Conservation (phyloP, 768 basidiomycete species). For the Boletellus emodensis region DNA sequence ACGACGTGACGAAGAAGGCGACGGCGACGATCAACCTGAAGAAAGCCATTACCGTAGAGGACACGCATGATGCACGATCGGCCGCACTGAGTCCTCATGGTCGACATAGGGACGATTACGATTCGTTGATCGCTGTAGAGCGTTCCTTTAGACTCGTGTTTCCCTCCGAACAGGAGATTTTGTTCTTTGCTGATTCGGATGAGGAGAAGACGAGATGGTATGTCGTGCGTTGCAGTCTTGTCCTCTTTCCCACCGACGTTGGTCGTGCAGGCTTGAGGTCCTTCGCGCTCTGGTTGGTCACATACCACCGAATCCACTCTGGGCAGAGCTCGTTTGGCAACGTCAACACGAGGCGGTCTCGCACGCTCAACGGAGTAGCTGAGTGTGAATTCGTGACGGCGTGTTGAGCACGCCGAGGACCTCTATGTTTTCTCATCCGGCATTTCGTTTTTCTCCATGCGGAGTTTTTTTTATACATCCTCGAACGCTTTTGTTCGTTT, state of each 20-base stretch:
- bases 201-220: slow-evolving; percentile 87
- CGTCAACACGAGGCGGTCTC: slow-evolving; percentile 50
- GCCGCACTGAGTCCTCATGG: slow-evolving; percentile 45
- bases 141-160: slow-evolving; percentile 85
- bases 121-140: slow-evolving; percentile 65
- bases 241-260: neutral
- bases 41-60: slow-evolving; percentile 73
- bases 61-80: slow-evolving; percentile 61
- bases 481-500: neutral
- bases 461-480: neutral
- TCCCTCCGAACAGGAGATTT: slow-evolving; percentile 69
- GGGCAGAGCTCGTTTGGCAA: slow-evolving; percentile 91
- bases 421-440: slow-evolving; percentile 4
- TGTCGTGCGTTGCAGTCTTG: slow-evolving; percentile 18
- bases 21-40: slow-evolving; percentile 89
- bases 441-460: slow-evolving; percentile 11
- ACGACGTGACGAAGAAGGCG: slow-evolving; percentile 87
- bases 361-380: slow-evolving; percentile 7
- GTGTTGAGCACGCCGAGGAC: neutral
- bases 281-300: slow-evolving; percentile 80
- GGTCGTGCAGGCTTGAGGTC: slow-evolving; percentile 68
- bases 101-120: slow-evolving; percentile 50
- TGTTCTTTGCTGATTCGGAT: slow-evolving; percentile 89
- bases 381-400: neutral
- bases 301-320: slow-evolving; percentile 88